Evolutionary conservation across 768 basidiomycete species (phyloP), one percentile per base, ranked within the genome.

Genomic region (Russula dissimulans): DNA sequence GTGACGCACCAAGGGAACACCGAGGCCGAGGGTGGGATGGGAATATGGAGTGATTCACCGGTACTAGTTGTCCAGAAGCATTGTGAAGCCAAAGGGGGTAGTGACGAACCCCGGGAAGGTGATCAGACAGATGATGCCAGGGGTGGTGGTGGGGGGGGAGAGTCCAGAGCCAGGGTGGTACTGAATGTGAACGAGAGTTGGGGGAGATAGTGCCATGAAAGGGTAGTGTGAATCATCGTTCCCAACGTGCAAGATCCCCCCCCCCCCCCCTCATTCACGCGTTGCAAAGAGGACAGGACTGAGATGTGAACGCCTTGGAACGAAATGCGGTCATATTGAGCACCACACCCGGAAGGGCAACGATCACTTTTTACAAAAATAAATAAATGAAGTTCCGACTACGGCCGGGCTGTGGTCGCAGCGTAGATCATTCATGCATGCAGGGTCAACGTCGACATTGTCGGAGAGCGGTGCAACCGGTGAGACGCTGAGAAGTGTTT

Each of bases 21-120:
- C 22, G 56, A 61, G 51, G 46, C 22, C 34, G 61, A 53, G 61
- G 56, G 56, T 62, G 56, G 44, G 56, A 62, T 53, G 50, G 56
- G 39, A 12, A 10, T 7, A 36, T 36, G 34, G 34, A 36, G 48
- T 56, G 51, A 48, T 57, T 62, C 56, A 31, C 61, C 61, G 61
- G 61, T 31, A 39, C 61, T n/a, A 57, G 56, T 47, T 53, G 49
- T 54, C 56, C 45, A 57, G 61, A 62, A 62, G 61, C n/a, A 62
- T 62, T 26, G 56, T 57, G 61, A 62, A 53, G 41, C 51, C 6
- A 57, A 44, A 38, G 45, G 47, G 60, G 56, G 39, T 41, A 12
- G 39, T 41, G 39, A 15, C 15, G 15, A 56, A 52, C 50, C 56
- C 60, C 56, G 48, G 60, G 55, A 48, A 62, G 61, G 46, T 62